Evolutionary conservation across 768 basidiomycete species (phyloP).

Genomic region (Rhodocollybia butyracea): DNA sequence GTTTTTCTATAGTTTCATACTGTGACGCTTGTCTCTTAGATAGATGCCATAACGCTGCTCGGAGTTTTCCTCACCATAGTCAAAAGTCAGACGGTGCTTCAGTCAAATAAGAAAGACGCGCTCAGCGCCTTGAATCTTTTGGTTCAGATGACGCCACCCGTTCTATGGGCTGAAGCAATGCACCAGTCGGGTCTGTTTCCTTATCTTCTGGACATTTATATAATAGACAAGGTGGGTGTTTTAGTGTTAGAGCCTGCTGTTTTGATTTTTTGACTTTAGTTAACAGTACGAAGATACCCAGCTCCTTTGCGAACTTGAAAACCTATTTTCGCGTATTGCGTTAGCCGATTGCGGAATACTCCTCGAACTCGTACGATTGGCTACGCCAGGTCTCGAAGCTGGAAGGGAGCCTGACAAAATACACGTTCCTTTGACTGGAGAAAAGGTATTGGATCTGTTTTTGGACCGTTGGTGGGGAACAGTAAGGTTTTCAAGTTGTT

Average conservation of each 20-base stretch:
- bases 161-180: constrained; percentile 69
- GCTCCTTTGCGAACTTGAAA: constrained; percentile 53
- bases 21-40: constrained; percentile 31
- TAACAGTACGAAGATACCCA: constrained; percentile 28
- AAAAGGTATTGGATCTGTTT: constrained; percentile 58
- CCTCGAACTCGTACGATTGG: constrained; percentile 63
- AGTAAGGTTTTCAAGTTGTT: constrained; percentile 32
- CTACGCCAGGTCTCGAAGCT: constrained; percentile 35
- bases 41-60: constrained; percentile 54
- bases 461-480: constrained; percentile 83
- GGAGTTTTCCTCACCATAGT: constrained; percentile 51
- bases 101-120: constrained; percentile 59
- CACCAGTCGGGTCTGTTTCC: constrained; percentile 74
- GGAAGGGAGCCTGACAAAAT: neutral
- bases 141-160: constrained; percentile 59
- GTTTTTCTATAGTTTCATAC: neutral
- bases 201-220: constrained; percentile 52
- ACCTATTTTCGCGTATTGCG: constrained; percentile 71
- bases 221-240: constrained; percentile 64
- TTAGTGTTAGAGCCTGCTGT: neutral
- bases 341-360: constrained; percentile 67
- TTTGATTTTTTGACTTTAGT: constrained; percentile 28
- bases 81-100: constrained; percentile 41
- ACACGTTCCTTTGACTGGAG: constrained; percentile 34
- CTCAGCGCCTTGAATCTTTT: constrained; percentile 57